A percentile compares a stretch with the other conserved stretches of the same genome.
Evolutionary conservation across 78 protist genomes (phyloP).

Genomic region (Goniomonas avonlea): DNA sequence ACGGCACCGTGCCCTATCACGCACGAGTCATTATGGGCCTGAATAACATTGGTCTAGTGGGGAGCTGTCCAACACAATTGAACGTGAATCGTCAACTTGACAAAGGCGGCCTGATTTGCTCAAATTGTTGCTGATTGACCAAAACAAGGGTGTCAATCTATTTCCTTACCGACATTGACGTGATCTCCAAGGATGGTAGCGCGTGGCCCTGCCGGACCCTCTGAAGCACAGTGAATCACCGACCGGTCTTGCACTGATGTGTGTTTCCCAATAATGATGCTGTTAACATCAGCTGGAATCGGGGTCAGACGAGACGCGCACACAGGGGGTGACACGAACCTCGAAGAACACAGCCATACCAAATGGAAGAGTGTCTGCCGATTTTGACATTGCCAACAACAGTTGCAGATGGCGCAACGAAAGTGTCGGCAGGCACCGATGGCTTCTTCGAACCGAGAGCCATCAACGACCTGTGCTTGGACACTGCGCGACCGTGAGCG

Average conservation of each 20-base stretch:
- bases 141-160: too few species aligned
- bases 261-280: neutral
- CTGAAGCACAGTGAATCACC: constrained; percentile 18
- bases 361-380: constrained; percentile 1
- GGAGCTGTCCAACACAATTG: too few species aligned
- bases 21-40: too few species aligned
- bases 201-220: too few species aligned
- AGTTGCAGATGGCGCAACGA: constrained; percentile 28
- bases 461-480: neutral
- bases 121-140: too few species aligned
- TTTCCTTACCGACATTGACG: too few species aligned
- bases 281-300: neutral
- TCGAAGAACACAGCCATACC: constrained; percentile 27
- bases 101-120: too few species aligned
- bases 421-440: neutral
- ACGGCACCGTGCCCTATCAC: constrained; percentile 25
- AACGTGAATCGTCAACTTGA: too few species aligned
- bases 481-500: neutral
- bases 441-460: neutral
- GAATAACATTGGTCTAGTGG: too few species aligned
- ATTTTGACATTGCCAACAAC: constrained; percentile 33
- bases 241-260: constrained; percentile 25
- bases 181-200: too few species aligned
- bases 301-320: neutral
- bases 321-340: constrained; percentile 10